phyloP scores from a whole-genome alignment of 2,329 filamentous ascomycete species.

The Xylaria sp. region DNA sequence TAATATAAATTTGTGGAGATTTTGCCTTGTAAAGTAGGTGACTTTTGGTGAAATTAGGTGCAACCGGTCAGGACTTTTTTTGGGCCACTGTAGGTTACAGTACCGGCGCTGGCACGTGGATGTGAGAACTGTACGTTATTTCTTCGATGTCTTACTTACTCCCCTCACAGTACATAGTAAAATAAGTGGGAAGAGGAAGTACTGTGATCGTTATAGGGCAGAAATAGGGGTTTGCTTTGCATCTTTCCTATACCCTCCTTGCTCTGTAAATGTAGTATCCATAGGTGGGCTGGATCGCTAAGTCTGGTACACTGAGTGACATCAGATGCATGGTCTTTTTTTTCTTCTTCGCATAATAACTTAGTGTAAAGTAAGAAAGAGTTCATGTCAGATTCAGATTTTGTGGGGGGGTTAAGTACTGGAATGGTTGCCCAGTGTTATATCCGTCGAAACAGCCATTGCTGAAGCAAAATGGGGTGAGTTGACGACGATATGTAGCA shows the following conservation, averaged over 20 bases:
- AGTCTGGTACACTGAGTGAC: constrained; percentile 1
- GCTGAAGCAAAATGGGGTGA: background rate
- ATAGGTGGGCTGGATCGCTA: background rate
- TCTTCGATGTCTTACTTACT: background rate
- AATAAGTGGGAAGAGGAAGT: background rate
- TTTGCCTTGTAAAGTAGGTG: background rate
- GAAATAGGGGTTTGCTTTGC: background rate
- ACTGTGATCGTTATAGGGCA: too few relatives aligned
- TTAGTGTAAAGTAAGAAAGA: too few relatives aligned
- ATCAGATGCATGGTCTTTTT: constrained; percentile 33
- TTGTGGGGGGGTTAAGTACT: background rate
- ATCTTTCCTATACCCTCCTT: too few relatives aligned
- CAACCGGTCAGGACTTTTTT: too few relatives aligned
- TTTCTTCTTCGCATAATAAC: background rate
- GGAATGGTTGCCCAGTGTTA: background rate
- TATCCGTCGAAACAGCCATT: too few relatives aligned
- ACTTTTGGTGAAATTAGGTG: too few relatives aligned
- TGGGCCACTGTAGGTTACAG: too few relatives aligned
- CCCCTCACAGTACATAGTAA: background rate
- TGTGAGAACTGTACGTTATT: background rate
- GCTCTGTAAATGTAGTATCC: background rate
- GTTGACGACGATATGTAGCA: background rate
- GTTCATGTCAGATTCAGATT: background rate
- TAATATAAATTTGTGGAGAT: too few relatives aligned
- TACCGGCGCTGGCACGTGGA: background rate